These are phyloP conservation scores for Aspergillus hiratsukae DNA, from an alignment of 2,329 filamentous ascomycete species.

Conservation along the genomic window DNA sequence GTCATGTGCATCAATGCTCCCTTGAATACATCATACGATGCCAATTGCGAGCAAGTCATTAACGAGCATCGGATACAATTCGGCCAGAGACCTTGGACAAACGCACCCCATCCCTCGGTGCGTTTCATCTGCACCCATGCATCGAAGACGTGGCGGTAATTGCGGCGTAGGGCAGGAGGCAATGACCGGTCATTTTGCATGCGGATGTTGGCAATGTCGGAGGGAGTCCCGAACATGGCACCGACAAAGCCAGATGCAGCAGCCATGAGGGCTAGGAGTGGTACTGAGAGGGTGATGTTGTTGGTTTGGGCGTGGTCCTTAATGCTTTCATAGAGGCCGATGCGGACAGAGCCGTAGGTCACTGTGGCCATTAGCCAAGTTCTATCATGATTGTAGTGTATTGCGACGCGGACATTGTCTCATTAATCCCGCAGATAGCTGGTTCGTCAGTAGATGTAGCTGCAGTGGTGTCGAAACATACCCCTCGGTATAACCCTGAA, in stretches of 20 bases:
- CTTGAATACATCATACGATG: slow-evolving; percentile 82
- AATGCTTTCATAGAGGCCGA: slow-evolving; percentile 22
- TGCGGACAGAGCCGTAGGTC: slow-evolving; percentile 23
- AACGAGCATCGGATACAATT: slow-evolving; percentile 77
- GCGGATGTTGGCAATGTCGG: slow-evolving; percentile 22
- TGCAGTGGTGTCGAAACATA: slow-evolving; percentile 1
- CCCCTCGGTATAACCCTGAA: slow-evolving; percentile 16
- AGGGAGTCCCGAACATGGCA: slow-evolving; percentile 20
- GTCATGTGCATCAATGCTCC: slow-evolving; percentile 61
- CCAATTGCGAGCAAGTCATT: slow-evolving; percentile 82
- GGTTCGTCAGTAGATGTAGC: background rate
- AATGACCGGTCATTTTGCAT: slow-evolving; percentile 24
- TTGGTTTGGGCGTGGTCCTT: slow-evolving; percentile 11
- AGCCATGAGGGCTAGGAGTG: slow-evolving; percentile 14
- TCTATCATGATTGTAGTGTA: background rate
- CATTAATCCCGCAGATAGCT: slow-evolving; percentile 22
- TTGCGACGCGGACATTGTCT: slow-evolving; percentile 12
- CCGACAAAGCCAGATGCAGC: slow-evolving; percentile 17
- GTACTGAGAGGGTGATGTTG: slow-evolving; percentile 5
- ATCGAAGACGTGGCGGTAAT: slow-evolving; percentile 20
- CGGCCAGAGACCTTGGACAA: slow-evolving; percentile 52
- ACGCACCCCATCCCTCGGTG: slow-evolving; percentile 16
- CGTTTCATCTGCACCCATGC: slow-evolving; percentile 21
- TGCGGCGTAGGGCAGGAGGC: slow-evolving; percentile 13
- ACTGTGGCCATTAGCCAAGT: slow-evolving; percentile 6